A percentile compares a stretch with the other conserved stretches of the same genome.
These are phyloP conservation scores for Mentha longifolia DNA, from an alignment of 257 asterid genomes.

Conservation along the genomic window DNA sequence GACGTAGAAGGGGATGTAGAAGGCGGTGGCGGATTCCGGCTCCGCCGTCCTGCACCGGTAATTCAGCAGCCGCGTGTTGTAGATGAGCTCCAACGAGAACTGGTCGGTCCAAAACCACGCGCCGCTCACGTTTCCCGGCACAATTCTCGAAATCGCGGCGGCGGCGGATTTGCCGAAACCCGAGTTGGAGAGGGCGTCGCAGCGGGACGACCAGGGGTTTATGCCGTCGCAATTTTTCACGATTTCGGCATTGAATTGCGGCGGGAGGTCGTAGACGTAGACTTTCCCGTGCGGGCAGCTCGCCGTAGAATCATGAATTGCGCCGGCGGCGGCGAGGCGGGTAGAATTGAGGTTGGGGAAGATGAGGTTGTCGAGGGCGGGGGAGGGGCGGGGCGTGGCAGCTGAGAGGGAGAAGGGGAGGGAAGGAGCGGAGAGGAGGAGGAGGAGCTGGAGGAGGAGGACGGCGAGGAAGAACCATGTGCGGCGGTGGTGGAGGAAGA, in stretches of 20 bases:
- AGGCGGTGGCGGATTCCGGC: constrained; percentile 62
- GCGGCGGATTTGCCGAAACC: constrained; percentile 67
- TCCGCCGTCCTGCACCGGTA: constrained; percentile 58
- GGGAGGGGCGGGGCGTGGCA: constrained; percentile 25
- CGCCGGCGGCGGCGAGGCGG: background rate
- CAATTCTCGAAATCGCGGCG: constrained; percentile 31
- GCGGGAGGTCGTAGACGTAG: constrained; percentile 58
- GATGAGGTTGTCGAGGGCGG: constrained; percentile 10
- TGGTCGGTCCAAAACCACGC: constrained; percentile 87
- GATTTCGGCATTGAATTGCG: constrained; percentile 53
- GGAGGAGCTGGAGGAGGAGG: constrained; percentile 58
- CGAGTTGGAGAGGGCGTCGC: constrained; percentile 66
- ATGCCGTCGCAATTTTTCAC: constrained; percentile 50
- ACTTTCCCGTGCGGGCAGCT: constrained; percentile 58
- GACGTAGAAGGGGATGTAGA: constrained; percentile 74
- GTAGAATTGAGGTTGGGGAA: background rate
- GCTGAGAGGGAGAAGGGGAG: constrained; percentile 40
- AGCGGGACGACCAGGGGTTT: constrained; percentile 68
- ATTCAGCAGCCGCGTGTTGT: constrained; percentile 62
- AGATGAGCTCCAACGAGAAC: constrained; percentile 63
- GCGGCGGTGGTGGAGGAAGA: constrained; percentile 58
- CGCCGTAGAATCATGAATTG: background rate
- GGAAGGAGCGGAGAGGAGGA: constrained; percentile 50
- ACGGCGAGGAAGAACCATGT: constrained; percentile 58
- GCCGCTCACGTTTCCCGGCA: constrained; percentile 46